Percentiles rank a stretch among this genome's conserved stretches.
These are phyloP conservation scores for Fusarium neocosmosporiellum DNA, from an alignment of 2,329 filamentous ascomycete genomes.

Conservation along the genomic window DNA sequence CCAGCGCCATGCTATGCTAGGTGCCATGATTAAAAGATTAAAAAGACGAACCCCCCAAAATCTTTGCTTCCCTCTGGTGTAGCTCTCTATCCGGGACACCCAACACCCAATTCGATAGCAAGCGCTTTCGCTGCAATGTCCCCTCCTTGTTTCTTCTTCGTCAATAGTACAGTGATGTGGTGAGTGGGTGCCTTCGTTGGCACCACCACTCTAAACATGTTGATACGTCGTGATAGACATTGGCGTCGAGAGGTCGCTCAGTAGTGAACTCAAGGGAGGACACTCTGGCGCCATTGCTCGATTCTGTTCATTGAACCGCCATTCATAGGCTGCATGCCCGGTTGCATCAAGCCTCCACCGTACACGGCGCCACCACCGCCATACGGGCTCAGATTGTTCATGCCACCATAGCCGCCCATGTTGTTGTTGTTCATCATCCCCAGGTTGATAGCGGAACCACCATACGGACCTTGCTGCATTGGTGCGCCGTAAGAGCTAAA, in stretches of 20 bases:
- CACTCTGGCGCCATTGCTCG: constrained; percentile 57
- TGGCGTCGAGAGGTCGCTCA: neutral
- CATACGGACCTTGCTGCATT: constrained; percentile 40
- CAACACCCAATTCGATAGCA: constrained; percentile 19
- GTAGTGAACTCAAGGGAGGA: constrained; percentile 46
- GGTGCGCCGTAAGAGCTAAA: constrained; percentile 47
- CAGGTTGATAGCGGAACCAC: constrained; percentile 38
- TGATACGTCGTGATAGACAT: neutral
- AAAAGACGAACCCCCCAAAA: constrained; percentile 12
- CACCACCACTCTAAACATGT: neutral
- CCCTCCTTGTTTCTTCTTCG: constrained; percentile 2
- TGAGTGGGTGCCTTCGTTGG: neutral
- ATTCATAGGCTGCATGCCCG: constrained; percentile 42
- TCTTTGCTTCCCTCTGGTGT: constrained; percentile 1
- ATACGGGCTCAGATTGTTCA: constrained; percentile 38
- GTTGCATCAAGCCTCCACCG: constrained; percentile 44
- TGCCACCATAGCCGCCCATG: constrained; percentile 37
- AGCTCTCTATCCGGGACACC: constrained; percentile 29
- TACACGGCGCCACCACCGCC: constrained; percentile 41
- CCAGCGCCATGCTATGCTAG: constrained; percentile 44
- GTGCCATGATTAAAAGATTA: constrained; percentile 30
- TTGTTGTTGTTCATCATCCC: constrained; percentile 32
- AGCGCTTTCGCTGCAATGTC: neutral
- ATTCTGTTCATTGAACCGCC: constrained; percentile 50
- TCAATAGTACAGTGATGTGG: constrained; percentile 18